phyloP scores from a whole-genome alignment of 2,329 filamentous ascomycete genomes.

The Cladosporium sp. region DNA sequence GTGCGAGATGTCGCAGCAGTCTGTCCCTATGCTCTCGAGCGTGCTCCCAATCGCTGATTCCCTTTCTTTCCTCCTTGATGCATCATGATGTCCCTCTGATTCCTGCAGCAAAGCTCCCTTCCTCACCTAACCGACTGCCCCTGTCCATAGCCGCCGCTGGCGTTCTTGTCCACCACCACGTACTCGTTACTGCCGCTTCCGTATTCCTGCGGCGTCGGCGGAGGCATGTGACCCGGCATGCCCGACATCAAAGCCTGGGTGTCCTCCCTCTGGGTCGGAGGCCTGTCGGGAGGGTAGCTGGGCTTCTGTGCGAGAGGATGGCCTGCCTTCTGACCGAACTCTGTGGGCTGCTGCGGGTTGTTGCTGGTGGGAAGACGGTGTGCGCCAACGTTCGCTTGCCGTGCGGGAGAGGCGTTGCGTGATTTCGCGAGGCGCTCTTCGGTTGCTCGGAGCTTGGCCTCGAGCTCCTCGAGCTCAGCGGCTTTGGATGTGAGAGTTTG shows the following conservation, averaged over 20 bases:
- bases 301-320: slow-evolving; percentile 25
- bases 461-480: slow-evolving; percentile 79
- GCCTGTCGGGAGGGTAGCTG: slow-evolving; percentile 22
- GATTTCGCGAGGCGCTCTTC: slow-evolving; percentile 63
- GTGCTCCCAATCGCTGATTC: no score
- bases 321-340: not conserved
- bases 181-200: slow-evolving; percentile 26
- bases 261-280: slow-evolving; percentile 20
- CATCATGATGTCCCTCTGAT: not conserved
- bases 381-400: slow-evolving; percentile 18
- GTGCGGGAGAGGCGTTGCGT: slow-evolving; percentile 24
- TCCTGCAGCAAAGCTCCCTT: not conserved
- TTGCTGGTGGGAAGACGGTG: slow-evolving; percentile 14
- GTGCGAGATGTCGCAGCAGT: not conserved
- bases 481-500: slow-evolving; percentile 69
- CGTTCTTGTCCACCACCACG: slow-evolving; percentile 29
- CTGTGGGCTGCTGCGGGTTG: slow-evolving; percentile 10
- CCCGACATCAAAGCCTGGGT: slow-evolving; percentile 20
- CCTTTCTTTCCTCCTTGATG: not conserved
- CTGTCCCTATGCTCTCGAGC: not conserved
- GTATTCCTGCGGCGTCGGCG: slow-evolving; percentile 17
- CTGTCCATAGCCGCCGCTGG: not conserved
- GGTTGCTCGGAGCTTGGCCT: slow-evolving; percentile 78
- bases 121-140: slow-evolving; percentile 10
- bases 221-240: slow-evolving; percentile 23